These are phyloP conservation scores for Dovyalis caffra DNA, from an alignment of 345 rosid species.

Conservation along the genomic window DNA sequence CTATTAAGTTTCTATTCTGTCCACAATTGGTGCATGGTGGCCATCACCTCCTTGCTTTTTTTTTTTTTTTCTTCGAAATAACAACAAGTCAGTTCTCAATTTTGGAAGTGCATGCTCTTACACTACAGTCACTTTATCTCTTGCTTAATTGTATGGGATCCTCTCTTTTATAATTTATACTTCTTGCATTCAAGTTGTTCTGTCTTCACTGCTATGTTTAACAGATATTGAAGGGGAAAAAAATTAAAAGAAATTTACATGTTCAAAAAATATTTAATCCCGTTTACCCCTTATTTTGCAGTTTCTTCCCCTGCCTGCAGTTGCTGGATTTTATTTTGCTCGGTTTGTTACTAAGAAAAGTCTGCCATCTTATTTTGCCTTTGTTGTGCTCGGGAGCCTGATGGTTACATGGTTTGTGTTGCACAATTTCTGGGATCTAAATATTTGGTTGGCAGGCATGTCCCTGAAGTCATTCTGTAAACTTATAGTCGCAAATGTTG, in stretches of 20 bases:
- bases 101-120: too few species aligned
- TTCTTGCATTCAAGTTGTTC: neutral
- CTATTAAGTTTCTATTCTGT: too few species aligned
- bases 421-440: conserved; percentile 97
- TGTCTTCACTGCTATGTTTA: neutral
- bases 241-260: neutral
- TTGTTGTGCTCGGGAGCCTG: conserved; percentile 89
- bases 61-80: too few species aligned
- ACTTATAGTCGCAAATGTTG: conserved; percentile 71
- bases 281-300: conserved; percentile 39
- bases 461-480: conserved; percentile 88
- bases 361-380: conserved; percentile 84
- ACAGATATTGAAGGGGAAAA: neutral
- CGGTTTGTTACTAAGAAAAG: conserved; percentile 89
- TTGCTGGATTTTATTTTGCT: conserved; percentile 91
- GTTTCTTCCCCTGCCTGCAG: conserved; percentile 86
- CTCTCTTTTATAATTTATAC: neutral
- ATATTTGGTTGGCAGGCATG: conserved; percentile 99
- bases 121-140: neutral
- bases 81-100: too few species aligned
- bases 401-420: conserved; percentile 88
- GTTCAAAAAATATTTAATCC: neutral
- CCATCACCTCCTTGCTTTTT: too few species aligned
- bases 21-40: too few species aligned
- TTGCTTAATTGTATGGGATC: neutral